Evolutionary conservation across 2,329 filamentous ascomycete species (phyloP), one percentile per base, ranked within the genome.

Genomic region (Trichothecium roseum): DNA sequence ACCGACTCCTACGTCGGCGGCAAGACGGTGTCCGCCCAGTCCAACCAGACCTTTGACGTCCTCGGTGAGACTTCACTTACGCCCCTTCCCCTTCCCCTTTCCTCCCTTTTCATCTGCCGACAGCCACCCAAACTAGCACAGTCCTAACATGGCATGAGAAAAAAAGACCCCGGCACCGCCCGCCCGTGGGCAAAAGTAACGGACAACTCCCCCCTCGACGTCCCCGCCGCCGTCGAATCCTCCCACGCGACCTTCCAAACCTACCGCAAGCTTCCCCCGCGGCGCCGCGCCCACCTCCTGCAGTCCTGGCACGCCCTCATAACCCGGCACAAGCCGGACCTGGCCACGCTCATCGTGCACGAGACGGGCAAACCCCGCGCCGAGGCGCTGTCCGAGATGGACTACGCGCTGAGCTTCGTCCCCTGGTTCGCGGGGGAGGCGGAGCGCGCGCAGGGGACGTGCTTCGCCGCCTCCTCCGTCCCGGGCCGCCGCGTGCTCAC

Each of bases 401-500:
- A 74, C 46, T 75, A 76, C 40, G 68, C 67, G 2, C 48, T 62
- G 0, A 57, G 61, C 1, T 74, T 76, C 45, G 60, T 64, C 2
- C 68, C 68, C 56, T 78, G 72, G 72, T 77, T 77, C 41, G 57
- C 67, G 0, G 63, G 64, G 9, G 67, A 70, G 43, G 65, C 67
- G 54, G 34, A 1, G 69, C 66, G 16, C 63, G 46, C 65, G 18
- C 78, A 49, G 63, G 82, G 82, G 13, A 68, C 68, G 0, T 67
- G 80, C 4, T 69, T 74, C 31, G 20, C 10, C n/a, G 63, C 67
- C 1, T 68, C 78, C 1, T 63, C 80, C 0, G 59, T 72, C 0
- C 74, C 81, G 0, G 74, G 75, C 22, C 64, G 82, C 5, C 66
- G 81, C 10, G 67, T 78, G 3, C 72, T 88, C 41, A 81, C 78